Evolutionary conservation across 1,284 basidiomycete genomes (phyloP), one percentile per base, ranked within the genome.

Genomic region (Polyporus tsugae): DNA sequence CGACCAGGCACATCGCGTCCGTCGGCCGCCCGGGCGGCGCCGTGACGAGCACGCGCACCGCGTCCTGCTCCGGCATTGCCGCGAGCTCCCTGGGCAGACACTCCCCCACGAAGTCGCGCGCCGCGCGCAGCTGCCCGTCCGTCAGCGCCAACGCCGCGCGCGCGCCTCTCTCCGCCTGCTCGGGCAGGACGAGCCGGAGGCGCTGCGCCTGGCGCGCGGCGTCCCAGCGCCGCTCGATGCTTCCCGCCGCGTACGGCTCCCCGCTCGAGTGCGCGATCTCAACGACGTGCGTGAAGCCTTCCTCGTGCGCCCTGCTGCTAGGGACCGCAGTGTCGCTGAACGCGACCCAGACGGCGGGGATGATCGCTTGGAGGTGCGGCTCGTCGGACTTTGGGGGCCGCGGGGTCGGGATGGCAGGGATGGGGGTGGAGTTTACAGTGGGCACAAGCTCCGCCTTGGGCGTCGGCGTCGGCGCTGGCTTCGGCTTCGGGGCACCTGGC

Each of bases 41-140:
- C 29, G 70, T 69, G 52, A 79, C 68, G 49, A 79, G 75, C 53
- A 77, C 67, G 65, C 75, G 72, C 42, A 75, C 70, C 33, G 60
- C 64, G 19, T 17, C 25, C 66, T 67, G 63, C 55, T 66, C 62
- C 4, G 69, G 60, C 13, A 63, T 46, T 35, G 64, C 25, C 41
- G 72, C 72, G 46, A 69, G 22, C 41, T 49, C 36, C 61, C 70
- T 63, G 46, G 77, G 77, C 9, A 76, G 69, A 25, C 72, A 71
- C 70, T 77, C 68, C 25, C 68, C 75, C 64, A 78, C 64, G 73
- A 78, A 78, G 74, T 77, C 78, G 60, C 77, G 75, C 62, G 73
- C 75, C 2, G 70, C 69, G 64, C 75, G 75, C 10, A 79, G 73
- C 65, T 79, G 78, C 1, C 70, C 67, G 68, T 76, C 75, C 68